Evolutionary conservation across 2,329 filamentous ascomycete genomes (phyloP).

Genomic region (Neonectria ditissima): DNA sequence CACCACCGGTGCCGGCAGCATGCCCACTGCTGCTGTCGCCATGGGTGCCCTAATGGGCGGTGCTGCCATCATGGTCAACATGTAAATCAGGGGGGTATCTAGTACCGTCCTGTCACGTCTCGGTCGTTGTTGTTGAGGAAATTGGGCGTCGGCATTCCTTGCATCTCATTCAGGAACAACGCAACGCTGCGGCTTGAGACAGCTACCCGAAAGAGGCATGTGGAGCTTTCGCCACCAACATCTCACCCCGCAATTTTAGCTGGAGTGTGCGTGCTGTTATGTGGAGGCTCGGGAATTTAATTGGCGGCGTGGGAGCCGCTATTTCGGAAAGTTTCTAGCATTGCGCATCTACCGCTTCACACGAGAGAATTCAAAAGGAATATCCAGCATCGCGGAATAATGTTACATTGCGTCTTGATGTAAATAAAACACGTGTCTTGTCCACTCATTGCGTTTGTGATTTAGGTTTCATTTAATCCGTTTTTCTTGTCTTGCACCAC

Average conservation of each 20-base stretch:
- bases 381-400: background rate
- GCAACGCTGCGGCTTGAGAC: background rate
- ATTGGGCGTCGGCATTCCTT: background rate
- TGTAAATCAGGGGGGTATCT: conserved; percentile 50
- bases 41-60: conserved; percentile 62
- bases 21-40: conserved; percentile 57
- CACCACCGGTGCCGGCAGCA: conserved; percentile 45
- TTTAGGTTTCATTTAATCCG: too few relatives aligned
- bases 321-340: conserved; percentile 11
- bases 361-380: background rate
- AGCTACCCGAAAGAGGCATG: background rate
- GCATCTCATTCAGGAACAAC: background rate
- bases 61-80: conserved; percentile 58
- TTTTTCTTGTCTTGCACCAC: too few relatives aligned
- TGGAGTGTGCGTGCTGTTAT: background rate
- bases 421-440: background rate
- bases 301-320: background rate
- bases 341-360: conserved; percentile 19
- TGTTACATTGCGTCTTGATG: background rate
- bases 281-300: conserved; percentile 21
- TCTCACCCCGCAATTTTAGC: background rate
- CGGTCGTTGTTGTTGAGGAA: background rate
- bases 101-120: background rate
- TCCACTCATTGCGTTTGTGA: too few relatives aligned
- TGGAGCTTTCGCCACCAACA: conserved; percentile 4